These are phyloP conservation scores for Penicillium sp. DNA, from an alignment of 2,329 filamentous ascomycete genomes.

Conservation along the genomic window DNA sequence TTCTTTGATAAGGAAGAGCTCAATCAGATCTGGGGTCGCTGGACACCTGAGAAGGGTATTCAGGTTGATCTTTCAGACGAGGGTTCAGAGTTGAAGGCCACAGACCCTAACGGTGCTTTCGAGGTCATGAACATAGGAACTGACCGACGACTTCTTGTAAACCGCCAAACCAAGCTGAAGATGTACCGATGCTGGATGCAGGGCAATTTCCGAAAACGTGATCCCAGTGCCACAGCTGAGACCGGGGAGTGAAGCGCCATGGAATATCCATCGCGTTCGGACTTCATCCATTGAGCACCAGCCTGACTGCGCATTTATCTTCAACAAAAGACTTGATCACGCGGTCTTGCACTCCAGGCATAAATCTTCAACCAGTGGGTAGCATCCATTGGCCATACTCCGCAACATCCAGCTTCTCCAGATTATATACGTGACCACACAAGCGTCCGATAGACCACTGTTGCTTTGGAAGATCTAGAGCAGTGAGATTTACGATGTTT, in stretches of 20 bases:
- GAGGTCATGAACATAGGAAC: slow-evolving; percentile 72
- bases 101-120: slow-evolving; percentile 45
- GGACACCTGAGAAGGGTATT: slow-evolving; percentile 34
- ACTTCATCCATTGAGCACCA: too few species aligned
- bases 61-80: slow-evolving; percentile 15
- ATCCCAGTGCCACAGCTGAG: slow-evolving; percentile 3
- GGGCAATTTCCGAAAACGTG: slow-evolving; percentile 40
- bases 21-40: slow-evolving; percentile 66
- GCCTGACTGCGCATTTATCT: too few species aligned
- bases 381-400: too few species aligned
- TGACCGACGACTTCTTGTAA: slow-evolving; percentile 85
- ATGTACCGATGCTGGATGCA: slow-evolving; percentile 90
- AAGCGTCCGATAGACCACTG: too few species aligned
- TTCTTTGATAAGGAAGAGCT: slow-evolving; percentile 91
- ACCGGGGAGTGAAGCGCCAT: slow-evolving; percentile 10
- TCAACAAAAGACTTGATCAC: too few species aligned
- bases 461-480: too few species aligned
- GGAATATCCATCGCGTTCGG: too few species aligned
- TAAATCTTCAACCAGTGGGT: too few species aligned
- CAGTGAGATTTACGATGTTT: too few species aligned
- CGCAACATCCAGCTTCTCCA: too few species aligned
- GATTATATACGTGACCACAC: too few species aligned
- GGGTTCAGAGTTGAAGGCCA: slow-evolving; percentile 9
- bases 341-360: too few species aligned
- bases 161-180: slow-evolving; percentile 81